Base-by-base conservation (phyloP, 176 grass and related monocot genomes). In the Puya raimondii region DNA sequence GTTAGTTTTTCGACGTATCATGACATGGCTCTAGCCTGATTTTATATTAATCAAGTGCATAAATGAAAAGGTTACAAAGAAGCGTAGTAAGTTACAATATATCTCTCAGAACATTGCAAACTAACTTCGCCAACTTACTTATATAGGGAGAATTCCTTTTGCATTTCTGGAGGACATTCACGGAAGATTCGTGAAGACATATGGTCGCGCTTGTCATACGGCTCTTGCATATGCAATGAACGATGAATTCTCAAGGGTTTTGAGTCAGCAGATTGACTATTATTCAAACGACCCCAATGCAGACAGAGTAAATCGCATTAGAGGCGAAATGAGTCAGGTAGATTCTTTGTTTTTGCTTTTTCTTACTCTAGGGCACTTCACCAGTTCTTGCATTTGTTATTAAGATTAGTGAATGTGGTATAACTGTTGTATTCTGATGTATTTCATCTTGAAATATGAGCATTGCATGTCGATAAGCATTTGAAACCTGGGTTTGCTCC, bases 251-350 rank as follows among this genome's bases (percentile, higher is more conserved):
- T 99, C 94, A 23, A 91, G 90, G 85, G 85, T 99, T 42, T 72
- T 99, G 22, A 86, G 71, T 56, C 86, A 99, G 51, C 94, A 99
- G 47, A 99, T 99, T 76, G 94, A 99, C 13, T 93, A 99, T 56
- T 99, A 90, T 71, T 93, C 94, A 23, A 99, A 93, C 75, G 94
- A 99, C 51, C 90, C 94, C 53, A 93, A 83, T 29, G 82, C 94
- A 6, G 94, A 99, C 63, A 93, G 85, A 74, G 91, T 93, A 73
- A 99, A 91, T 42, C 94, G 90, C 52, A 93, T 99, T 65, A 91
- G 84, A 81, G 90, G 90, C 48, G 94, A 93, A 86, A 99, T 99
- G 75, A 90, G 25, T 78, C 90, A 99, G 90, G 94, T 99, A 88
- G n/a, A 48, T 10, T 13, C 7, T 20, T 11, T 10, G 2, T 22